Percentiles rank a stretch among this genome's conserved stretches.
Evolutionary conservation across 192 early-diverging fungal genomes (phyloP).

Genomic region (Diversispora epigaea): DNA sequence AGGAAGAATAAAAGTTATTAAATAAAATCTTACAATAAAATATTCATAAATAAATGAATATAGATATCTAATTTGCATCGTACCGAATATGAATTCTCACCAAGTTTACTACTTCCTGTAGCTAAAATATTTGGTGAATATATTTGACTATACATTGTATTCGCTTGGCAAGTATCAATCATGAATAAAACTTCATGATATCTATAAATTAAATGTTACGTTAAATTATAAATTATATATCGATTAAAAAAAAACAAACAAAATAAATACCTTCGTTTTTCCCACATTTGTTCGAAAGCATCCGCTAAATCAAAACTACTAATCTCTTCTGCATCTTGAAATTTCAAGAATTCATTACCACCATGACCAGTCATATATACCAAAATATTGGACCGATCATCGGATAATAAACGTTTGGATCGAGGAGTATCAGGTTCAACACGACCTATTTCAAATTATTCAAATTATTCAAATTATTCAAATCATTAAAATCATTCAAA

Average conservation of each 20-base stretch:
- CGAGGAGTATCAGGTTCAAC: conserved; percentile 84
- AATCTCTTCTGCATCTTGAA: conserved; percentile 98
- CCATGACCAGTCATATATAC: conserved; percentile 99
- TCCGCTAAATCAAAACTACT: conserved; percentile 94
- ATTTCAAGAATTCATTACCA: conserved; percentile 98
- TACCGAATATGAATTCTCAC: conserved; percentile 92
- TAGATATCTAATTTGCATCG: background rate
- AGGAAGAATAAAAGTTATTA: too few relatives aligned
- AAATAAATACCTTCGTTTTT: conserved; percentile 71
- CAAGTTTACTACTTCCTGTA: conserved; percentile 80
- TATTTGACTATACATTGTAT: conserved; percentile 92
- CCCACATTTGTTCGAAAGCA: conserved; percentile 97
- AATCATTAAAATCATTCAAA: conserved; percentile 19
- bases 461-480: background rate
- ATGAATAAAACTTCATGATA: conserved; percentile 99
- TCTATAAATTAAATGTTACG: conserved; percentile 7
- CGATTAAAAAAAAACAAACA: background rate
- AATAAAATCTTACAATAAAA: too few relatives aligned
- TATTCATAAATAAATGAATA: too few relatives aligned
- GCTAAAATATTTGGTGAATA: conserved; percentile 92
- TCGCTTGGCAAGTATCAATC: conserved; percentile 98
- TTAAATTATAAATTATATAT: background rate
- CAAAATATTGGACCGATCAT: conserved; percentile 93
- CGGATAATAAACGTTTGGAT: conserved; percentile 90
- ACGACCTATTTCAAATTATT: conserved; percentile 56